Evolutionary conservation across 805 yeast species (phyloP), one percentile per base, ranked within the genome.

Genomic region (Clavispora asparagi): DNA sequence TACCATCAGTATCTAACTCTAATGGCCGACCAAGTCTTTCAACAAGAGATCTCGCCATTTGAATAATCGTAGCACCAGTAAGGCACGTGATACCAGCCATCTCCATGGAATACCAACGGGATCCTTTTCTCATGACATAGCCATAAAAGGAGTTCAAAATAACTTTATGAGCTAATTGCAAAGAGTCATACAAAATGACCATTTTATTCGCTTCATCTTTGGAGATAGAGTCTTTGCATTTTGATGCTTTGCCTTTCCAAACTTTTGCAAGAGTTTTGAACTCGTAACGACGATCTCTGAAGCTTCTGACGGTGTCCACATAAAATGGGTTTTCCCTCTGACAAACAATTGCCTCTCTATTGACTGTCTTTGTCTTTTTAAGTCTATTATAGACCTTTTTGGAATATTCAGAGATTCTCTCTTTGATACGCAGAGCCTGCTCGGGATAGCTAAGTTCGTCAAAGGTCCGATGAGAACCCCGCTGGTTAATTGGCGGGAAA

Each of bases 81-180:
- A 91, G 74, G 76, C 99, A 95, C 0, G 99, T 94, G 16, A 94
- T 94, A 52, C 99, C 99, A 0, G 99, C 99, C 99, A 95, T 94
- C 65, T 94, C 99, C 94, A 94, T 90, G 0, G 99, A 94, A 59
- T 91, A 94, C 99, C 99, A 94, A 49, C 99, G 77, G 0, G 99
- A 94, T 35, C 99, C 99, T 59, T 94, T 94, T 67, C 99, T 80
- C 99, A 94, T 94, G 12, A 94, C 99, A 59, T 94, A 94, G 42
- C 99, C 99, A 59, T 94, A 94, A 62, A 94, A 94, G 0, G 98
- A 92, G 61, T 94, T 94, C 58, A 94, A 75, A 68, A 94, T 94
- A 60, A 92, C 97, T 60, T 94, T 94, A 64, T 94, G 98, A 0
- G 99, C 99, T 53, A 94, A 75, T 67, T 94, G 99, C 56, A 94